Evolutionary conservation across 192 early-diverging fungal species (phyloP).

Genomic region (Coemansia sp.): DNA sequence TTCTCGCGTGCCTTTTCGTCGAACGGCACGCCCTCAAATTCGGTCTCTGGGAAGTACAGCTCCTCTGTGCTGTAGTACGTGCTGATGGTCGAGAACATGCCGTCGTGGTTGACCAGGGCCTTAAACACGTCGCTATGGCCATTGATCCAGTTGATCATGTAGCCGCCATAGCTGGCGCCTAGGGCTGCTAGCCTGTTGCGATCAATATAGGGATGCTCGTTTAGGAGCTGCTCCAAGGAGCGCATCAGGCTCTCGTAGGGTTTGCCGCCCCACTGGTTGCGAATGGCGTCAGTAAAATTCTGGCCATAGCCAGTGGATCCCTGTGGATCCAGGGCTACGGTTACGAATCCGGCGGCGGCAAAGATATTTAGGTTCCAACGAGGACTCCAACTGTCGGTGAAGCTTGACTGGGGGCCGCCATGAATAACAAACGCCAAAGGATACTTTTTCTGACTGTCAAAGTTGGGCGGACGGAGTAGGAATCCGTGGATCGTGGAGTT

Average conservation of each 20-base stretch:
- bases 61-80: conserved; percentile 75
- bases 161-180: conserved; percentile 80
- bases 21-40: conserved; percentile 70
- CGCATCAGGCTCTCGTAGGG: conserved; percentile 75
- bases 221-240: conserved; percentile 61
- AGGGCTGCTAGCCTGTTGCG: conserved; percentile 60
- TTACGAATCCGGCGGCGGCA: conserved; percentile 70
- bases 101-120: conserved; percentile 78
- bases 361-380: conserved; percentile 79
- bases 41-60: conserved; percentile 70
- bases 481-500: conserved; percentile 51
- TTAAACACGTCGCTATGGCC: conserved; percentile 74
- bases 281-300: conserved; percentile 73
- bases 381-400: conserved; percentile 54
- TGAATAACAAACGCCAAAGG: conserved; percentile 83
- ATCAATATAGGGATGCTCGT: conserved; percentile 58
- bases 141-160: conserved; percentile 90
- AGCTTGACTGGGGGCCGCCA: conserved; percentile 75
- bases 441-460: conserved; percentile 58
- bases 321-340: conserved; percentile 71
- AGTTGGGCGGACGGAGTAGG: conserved; percentile 50
- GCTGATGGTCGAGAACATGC: conserved; percentile 68
- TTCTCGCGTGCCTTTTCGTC: conserved; percentile 54
- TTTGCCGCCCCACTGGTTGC: conserved; percentile 73
- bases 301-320: conserved; percentile 86